Evolutionary conservation across 2,329 filamentous ascomycete species (phyloP), one percentile per base, ranked within the genome.

Genomic region (Microthyrium microscopicum): DNA sequence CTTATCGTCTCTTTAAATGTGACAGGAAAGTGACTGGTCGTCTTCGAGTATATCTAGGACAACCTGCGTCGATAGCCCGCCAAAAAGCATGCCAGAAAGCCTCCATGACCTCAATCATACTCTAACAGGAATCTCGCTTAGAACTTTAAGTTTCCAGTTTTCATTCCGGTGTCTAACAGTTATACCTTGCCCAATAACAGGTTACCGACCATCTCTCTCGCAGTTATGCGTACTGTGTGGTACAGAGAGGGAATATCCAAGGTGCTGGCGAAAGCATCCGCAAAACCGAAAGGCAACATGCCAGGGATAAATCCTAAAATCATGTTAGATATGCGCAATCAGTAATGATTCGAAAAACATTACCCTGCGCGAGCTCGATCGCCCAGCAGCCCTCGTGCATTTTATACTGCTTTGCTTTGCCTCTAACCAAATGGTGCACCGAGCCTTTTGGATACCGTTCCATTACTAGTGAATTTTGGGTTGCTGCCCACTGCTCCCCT

Each of bases 211-310:
- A 89, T 92, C 64, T 84, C 70, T 37, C 72, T 60, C 2, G 62
- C 83, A 2, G 83, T 91, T 39, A 87, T 65, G 42, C 60, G 63
- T 21, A 70, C 70, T n/a, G 79, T 92, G 46, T 68, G 68, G 77
- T 78, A 89, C 47, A 92, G 55, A 2, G 83, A 92, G n/a, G 70
- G 72, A 51, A 91, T 69, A 55, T 92, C 84, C 43, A 92, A 62
- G 4, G 83, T 92, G 56, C 76, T 84, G 35, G 66, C 71, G 38
- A 92, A 65, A 29, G 70, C 73, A 56, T 92, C 84, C 41, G 82
- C 79, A 53, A 77, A 87, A 39, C 84, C 84, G 54, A 92, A 92
- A 54, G 79, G 78, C 33, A 93, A 62, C 84, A 93, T 92, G 37
- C 79, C 79, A 29, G 84, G 84, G 55, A 93, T 91, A 81, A 82